These are phyloP conservation scores for Candida caryicola DNA, from an alignment of 805 yeast species.

Conservation along the genomic window DNA sequence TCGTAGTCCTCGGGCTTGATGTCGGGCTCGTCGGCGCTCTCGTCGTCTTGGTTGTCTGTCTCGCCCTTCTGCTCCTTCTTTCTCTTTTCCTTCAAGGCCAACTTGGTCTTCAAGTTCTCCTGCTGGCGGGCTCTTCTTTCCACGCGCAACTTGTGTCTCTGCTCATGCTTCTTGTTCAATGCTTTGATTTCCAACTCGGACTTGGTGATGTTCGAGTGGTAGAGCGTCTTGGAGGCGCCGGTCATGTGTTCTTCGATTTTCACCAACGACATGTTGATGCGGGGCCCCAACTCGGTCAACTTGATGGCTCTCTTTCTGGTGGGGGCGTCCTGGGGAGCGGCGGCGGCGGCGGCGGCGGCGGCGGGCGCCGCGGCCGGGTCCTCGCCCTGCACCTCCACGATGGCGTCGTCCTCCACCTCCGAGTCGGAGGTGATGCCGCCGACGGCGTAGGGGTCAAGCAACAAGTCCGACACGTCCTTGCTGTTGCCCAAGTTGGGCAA, in stretches of 20 bases:
- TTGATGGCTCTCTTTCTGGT: constrained; percentile 79
- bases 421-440: constrained; percentile 86
- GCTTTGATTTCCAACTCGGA: constrained; percentile 55
- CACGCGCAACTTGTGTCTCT: constrained; percentile 58
- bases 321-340: constrained; percentile 13
- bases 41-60: constrained; percentile 24
- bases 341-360: constrained; percentile 12
- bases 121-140: constrained; percentile 75
- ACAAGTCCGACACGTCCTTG: constrained; percentile 76
- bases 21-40: constrained; percentile 31
- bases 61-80: constrained; percentile 44
- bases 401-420: constrained; percentile 88
- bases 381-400: constrained; percentile 55
- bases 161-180: constrained; percentile 66
- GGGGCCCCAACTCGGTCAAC: constrained; percentile 89
- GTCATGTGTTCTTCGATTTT: constrained; percentile 88
- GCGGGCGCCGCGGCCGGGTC: constrained; percentile 15
- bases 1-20: constrained; percentile 46
- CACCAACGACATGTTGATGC: constrained; percentile 68
- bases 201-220: constrained; percentile 71
- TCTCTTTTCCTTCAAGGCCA: constrained; percentile 67
- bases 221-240: constrained; percentile 83
- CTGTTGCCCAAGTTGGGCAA: constrained; percentile 69
- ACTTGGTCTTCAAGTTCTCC: constrained; percentile 72
- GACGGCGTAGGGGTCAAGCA: constrained; percentile 78